Percentiles rank a stretch among this genome's conserved stretches.
phyloP scores from a whole-genome alignment of 768 basidiomycete species.

The Mycena belliarum region DNA sequence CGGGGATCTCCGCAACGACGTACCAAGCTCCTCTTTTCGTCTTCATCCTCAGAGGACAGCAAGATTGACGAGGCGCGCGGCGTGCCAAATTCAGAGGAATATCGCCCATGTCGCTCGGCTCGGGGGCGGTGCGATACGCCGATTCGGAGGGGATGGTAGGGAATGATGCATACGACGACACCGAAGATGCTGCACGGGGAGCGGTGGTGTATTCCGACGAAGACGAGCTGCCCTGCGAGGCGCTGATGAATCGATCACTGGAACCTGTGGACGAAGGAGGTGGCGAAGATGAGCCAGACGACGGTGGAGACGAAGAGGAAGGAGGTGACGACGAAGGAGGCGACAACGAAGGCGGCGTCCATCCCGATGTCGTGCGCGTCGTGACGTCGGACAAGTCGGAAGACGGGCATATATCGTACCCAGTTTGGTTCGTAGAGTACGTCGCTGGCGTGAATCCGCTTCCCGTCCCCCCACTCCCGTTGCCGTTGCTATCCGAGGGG shows the following conservation, averaged over 20 bases:
- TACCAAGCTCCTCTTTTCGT: slow-evolving; percentile 13
- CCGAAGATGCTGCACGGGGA: slow-evolving; percentile 40
- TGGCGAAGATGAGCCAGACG: slow-evolving; percentile 32
- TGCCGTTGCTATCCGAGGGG: slow-evolving; percentile 14
- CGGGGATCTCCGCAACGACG: slow-evolving; percentile 48
- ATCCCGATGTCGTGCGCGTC: slow-evolving; percentile 30
- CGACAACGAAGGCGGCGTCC: slow-evolving; percentile 25
- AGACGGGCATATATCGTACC: slow-evolving; percentile 54
- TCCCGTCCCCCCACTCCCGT: slow-evolving; percentile 21
- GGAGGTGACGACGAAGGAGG: too few species aligned
- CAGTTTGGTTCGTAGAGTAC: slow-evolving; percentile 47
- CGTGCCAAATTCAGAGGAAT: slow-evolving; percentile 46
- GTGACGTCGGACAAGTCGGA: slow-evolving; percentile 48
- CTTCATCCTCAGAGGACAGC: slow-evolving; percentile 32
- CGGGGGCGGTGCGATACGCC: slow-evolving; percentile 32
- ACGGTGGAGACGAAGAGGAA: slow-evolving; percentile 19
- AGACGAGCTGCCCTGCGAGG: slow-evolving; percentile 48
- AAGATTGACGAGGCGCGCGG: slow-evolving; percentile 40
- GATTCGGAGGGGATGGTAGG: slow-evolving; percentile 61
- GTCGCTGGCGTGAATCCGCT: slow-evolving; percentile 32
- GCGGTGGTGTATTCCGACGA: slow-evolving; percentile 40
- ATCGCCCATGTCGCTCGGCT: slow-evolving; percentile 39
- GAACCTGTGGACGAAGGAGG: slow-evolving; percentile 32
- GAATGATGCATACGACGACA: slow-evolving; percentile 54
- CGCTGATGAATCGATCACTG: slow-evolving; percentile 43